phyloP scores from a whole-genome alignment of 139 green algal genomes.

The Raphidocelis subcapitata region DNA sequence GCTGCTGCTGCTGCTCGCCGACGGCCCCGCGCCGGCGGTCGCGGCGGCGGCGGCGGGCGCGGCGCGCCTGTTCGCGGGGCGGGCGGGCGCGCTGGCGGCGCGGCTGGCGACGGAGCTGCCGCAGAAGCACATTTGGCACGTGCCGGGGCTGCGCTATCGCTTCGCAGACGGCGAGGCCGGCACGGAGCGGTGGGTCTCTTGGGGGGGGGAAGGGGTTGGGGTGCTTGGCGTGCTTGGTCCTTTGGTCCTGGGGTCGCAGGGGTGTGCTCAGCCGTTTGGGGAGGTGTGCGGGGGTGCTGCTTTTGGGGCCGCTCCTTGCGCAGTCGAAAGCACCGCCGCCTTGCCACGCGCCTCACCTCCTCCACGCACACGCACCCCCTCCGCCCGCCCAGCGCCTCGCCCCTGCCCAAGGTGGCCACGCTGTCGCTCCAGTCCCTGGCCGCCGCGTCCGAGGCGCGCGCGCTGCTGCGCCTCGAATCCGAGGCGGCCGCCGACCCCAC shows the following conservation, averaged over 20 bases:
- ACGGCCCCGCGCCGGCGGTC: background rate
- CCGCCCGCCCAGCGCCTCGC: background rate
- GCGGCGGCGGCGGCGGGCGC: background rate
- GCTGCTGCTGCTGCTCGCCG: constrained; percentile 18
- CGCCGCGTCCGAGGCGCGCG: constrained; percentile 1
- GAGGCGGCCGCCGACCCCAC: constrained; percentile 11
- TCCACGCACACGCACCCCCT: too few species aligned
- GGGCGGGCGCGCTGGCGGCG: background rate
- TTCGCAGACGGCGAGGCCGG: constrained; percentile 13
- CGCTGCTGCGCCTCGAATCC: background rate
- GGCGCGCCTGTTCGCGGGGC: background rate
- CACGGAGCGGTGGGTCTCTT: background rate
- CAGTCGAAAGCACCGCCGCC: too few species aligned
- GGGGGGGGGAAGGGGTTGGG: too few species aligned
- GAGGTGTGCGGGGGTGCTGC: too few species aligned
- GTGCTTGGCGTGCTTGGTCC: too few species aligned
- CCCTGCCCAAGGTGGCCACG: constrained; percentile 18
- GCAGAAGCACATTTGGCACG: constrained; percentile 22
- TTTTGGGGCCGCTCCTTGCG: too few species aligned
- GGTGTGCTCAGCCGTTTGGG: too few species aligned
- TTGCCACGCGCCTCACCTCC: too few species aligned
- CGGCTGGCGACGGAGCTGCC: constrained; percentile 18
- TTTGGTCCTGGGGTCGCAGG: too few species aligned
- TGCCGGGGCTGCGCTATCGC: constrained; percentile 19
- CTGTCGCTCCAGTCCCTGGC: constrained; percentile 9